Evolutionary conservation across 2,329 filamentous ascomycete genomes (phyloP).

Genomic region (Diatrype stigma): DNA sequence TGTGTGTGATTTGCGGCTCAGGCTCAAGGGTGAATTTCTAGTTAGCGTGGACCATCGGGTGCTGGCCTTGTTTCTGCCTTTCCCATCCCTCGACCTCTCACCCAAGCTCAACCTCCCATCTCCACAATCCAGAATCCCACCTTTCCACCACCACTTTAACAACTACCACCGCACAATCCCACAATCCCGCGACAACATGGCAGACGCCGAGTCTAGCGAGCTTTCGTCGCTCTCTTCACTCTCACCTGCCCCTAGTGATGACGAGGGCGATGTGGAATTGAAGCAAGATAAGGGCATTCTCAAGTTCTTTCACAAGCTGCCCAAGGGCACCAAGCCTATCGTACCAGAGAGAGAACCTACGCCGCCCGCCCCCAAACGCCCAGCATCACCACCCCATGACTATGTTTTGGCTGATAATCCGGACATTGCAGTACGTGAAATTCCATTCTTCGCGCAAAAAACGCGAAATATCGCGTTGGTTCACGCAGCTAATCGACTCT

Average conservation of each 20-base stretch:
- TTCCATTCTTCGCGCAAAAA: conserved; percentile 36
- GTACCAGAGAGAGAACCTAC: conserved; percentile 52
- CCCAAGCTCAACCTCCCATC: conserved; percentile 20
- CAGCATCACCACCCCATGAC: conserved; percentile 86
- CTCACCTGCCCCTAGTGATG: conserved; percentile 49
- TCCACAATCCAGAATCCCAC: conserved; percentile 11
- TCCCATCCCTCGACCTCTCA: conserved; percentile 19
- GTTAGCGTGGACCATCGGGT: conserved; percentile 29
- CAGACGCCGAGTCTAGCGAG: conserved; percentile 60
- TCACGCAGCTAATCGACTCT: conserved; percentile 27
- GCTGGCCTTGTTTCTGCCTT: conserved; percentile 18
- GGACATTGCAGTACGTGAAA: conserved; percentile 78
- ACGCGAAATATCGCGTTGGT: conserved; percentile 53
- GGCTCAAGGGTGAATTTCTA: conserved; percentile 22
- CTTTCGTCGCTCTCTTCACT: conserved; percentile 54
- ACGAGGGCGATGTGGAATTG: conserved; percentile 47
- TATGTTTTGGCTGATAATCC: conserved; percentile 85
- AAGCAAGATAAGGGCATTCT: conserved; percentile 55
- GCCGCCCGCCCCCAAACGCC: conserved; percentile 70
- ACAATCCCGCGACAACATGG: conserved; percentile 37
- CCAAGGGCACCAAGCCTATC: conserved; percentile 36
- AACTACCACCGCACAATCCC: conserved; percentile 3
- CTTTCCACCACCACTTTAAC: conserved; percentile 5
- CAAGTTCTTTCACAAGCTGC: conserved; percentile 62
- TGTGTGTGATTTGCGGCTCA: conserved; percentile 25